Evolutionary conservation across 371 early-diverging fungal species (phyloP), one percentile per base, ranked within the genome.

Genomic region (Rhizopus delemar): DNA sequence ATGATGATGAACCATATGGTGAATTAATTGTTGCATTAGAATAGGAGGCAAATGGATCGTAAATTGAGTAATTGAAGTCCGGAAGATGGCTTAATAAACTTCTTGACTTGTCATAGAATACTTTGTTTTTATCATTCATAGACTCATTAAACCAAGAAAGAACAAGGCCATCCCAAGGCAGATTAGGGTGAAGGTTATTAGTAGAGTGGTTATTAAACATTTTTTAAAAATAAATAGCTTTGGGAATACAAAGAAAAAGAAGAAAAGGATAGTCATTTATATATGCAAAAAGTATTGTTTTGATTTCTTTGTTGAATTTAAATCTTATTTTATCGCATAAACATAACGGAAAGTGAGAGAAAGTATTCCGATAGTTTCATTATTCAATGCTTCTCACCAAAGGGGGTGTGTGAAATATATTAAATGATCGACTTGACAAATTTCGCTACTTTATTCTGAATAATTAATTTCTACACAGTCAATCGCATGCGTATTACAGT

Each of bases 401-500:
- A 22, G 22, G 22, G 22, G 22, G 22, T 22, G 22, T 22, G 22
- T 22, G 22, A 22, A 22, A 1, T 22, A 22, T 22, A 22, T 22
- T 48, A 48, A 48, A 29, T 16, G 48, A 48, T 48, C 48, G 48
- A 12, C 48, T 22, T 22, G 22, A 22, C 22, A 22, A 22, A 22
- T 2, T 22, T 22, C 22, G 22, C 22, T 22, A 22, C 22, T 22
- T 22, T 22, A 22, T 22, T 22, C 22, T 22, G 22, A 22, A 22
- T 22, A 22, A 22, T 22, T 22, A 22, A 22, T 22, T 22, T 22
- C 22, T 22, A 22, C 22, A 22, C 22, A 46, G 57, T 48, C 57
- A 56, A n/a, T 46, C 51, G 51, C 59, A 51, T 59, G 59, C 35
- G 59, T 51, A 50, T 16, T 39, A 53, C 53, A 16, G 39, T 41